Evolutionary conservation across 331 rosid genomes (phyloP), one percentile per base, ranked within the genome.

Genomic region (Pyrus hybrid): DNA sequence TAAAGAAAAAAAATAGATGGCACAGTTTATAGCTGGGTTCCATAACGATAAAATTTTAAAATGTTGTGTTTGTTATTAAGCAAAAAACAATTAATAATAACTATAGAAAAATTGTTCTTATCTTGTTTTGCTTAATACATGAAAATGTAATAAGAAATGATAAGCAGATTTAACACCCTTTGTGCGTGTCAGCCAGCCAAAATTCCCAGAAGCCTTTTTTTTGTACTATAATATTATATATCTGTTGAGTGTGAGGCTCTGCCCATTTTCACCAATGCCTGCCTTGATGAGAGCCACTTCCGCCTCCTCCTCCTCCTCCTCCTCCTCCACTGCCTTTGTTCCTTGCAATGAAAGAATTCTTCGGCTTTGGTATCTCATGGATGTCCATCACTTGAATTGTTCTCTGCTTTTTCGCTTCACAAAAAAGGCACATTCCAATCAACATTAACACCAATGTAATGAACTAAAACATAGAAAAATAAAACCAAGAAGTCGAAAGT

Each of bases 331-430:
- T 84, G 47, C 96, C 93, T 82, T 83, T 95, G 87, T 91, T 89
- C 91, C 87, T 95, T 10, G 88, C 85, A 79, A 92, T 92, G 89
- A 89, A 95, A 82, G 86, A 45, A 77, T 90, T 95, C 93, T 94
- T 95, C 74, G 96, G 85, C 85, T 95, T 95, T 63, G 99, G 99
- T 51, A 95, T 69, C 14, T 95, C 99, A 33, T 92, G 97, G 82
- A 95, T 95, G 86, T 89, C 99, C 99, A 95, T 95, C 87, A 95
- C 99, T 86, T 95, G 99, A 83, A 95, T 91, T 18, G 97, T 95
- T 85, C 99, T 90, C 87, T 95, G 99, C 93, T 47, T 92, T 87
- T 95, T 95, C 25, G 99, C 99, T 95, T 88, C 80, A 86, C 73
- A 53, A 22, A 33, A 7, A 70, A 82, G 43, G 67, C 54, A 69